Evolutionary conservation across 1,139 yeast species (phyloP).

Genomic region (Diutina ranongensis): DNA sequence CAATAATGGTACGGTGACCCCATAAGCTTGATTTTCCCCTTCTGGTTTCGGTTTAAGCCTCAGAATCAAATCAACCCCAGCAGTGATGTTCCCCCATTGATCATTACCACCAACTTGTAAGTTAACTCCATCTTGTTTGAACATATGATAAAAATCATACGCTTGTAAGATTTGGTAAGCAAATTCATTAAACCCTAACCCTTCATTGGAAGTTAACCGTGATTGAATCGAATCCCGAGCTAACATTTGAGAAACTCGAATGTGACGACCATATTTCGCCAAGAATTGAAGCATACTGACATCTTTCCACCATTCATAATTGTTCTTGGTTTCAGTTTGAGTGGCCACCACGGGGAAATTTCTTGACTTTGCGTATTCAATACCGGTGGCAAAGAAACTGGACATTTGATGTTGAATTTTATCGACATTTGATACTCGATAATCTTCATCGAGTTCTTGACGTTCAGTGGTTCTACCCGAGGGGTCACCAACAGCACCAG

Average conservation of each 20-base stretch:
- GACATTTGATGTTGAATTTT: slow-evolving; percentile 53
- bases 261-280: slow-evolving; percentile 64
- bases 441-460: slow-evolving; percentile 36
- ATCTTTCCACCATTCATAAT: slow-evolving; percentile 78
- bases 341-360: slow-evolving; percentile 26
- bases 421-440: slow-evolving; percentile 45
- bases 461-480: slow-evolving; percentile 83
- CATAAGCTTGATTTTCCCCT: slow-evolving; percentile 34
- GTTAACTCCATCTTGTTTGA: slow-evolving; percentile 44
- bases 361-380: slow-evolving; percentile 47
- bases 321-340: slow-evolving; percentile 38
- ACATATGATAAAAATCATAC: slow-evolving; percentile 82
- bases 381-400: slow-evolving; percentile 49
- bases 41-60: slow-evolving; percentile 28
- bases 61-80: slow-evolving; percentile 82
- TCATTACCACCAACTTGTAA: slow-evolving; percentile 94
- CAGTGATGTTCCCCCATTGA: slow-evolving; percentile 97
- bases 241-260: slow-evolving; percentile 78
- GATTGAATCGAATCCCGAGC: slow-evolving; percentile 80
- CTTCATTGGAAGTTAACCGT: slow-evolving; percentile 55
- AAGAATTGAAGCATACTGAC: slow-evolving; percentile 68
- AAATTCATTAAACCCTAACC: slow-evolving; percentile 89
- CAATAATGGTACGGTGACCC: slow-evolving; percentile 81
- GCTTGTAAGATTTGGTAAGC: slow-evolving; percentile 90
- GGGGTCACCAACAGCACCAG: slow-evolving; percentile 96